Conservation (phyloP, 2,329 filamentous ascomycete species). For the Arthrobotrys conoides region DNA sequence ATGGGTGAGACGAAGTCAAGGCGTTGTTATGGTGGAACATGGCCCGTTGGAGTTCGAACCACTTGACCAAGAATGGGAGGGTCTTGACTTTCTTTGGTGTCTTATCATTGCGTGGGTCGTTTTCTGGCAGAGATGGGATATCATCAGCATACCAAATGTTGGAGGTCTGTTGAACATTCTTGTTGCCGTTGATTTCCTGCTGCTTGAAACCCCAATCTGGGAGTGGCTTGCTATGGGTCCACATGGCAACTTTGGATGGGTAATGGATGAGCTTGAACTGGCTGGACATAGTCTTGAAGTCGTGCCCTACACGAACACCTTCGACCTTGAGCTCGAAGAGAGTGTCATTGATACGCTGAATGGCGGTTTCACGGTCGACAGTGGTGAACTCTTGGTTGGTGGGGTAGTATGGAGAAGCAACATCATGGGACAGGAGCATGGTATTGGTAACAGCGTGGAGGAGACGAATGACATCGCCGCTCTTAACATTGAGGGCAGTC, state of each 20-base stretch:
- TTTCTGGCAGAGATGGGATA: conserved; percentile 81
- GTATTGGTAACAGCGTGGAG: conserved; percentile 88
- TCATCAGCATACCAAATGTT: conserved; percentile 97
- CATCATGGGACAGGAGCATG: conserved; percentile 91
- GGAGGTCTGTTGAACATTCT: conserved; percentile 88
- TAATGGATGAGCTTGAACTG: conserved; percentile 97
- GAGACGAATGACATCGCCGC: conserved; percentile 88
- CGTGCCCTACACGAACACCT: conserved; percentile 81
- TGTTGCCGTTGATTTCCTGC: conserved; percentile 99
- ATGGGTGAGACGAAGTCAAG: conserved; percentile 95
- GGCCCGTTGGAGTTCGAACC: conserved; percentile 93
- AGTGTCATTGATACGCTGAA: conserved; percentile 85
- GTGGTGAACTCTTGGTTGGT: conserved; percentile 99
- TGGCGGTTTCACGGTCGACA: conserved; percentile 78
- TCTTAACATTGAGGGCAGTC: conserved; percentile 77
- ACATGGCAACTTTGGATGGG: conserved; percentile 97
- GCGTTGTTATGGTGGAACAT: conserved; percentile 99
- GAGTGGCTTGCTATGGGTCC: conserved; percentile 95
- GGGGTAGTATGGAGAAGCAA: conserved; percentile 94
- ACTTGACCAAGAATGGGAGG: conserved; percentile 91
- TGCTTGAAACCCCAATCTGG: conserved; percentile 98
- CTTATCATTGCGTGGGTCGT: conserved; percentile 81
- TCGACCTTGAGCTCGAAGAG: conserved; percentile 94
- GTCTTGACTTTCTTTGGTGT: conserved; percentile 83
- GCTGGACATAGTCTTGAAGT: conserved; percentile 90